phyloP scores from a whole-genome alignment of 139 green algal species.

The Desmodesmus armatus region DNA sequence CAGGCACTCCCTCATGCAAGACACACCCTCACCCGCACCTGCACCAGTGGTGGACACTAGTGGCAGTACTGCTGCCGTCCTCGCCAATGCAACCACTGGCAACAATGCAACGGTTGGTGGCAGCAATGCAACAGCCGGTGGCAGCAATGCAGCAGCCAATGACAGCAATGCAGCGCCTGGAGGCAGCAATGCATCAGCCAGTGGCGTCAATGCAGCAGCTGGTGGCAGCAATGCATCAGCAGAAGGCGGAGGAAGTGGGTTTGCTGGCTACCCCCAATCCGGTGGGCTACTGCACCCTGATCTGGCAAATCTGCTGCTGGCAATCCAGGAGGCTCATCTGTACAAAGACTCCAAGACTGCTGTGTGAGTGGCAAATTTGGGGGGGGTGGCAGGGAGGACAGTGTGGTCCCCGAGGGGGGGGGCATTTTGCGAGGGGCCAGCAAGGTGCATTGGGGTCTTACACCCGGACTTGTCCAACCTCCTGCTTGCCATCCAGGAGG shows the following conservation, averaged over 20 bases:
- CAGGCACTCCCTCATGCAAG: too few relatives aligned
- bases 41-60: not conserved
- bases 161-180: not conserved
- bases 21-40: not conserved
- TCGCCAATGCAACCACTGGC: not conserved
- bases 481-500: not conserved
- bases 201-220: not conserved
- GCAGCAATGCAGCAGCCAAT: not conserved
- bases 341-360: slow-evolving; percentile 43
- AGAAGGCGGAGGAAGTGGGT: not conserved
- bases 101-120: too few relatives aligned
- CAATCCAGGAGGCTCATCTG: slow-evolving; percentile 13
- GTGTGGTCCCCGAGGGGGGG: too few relatives aligned
- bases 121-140: not conserved
- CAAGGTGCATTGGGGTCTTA: not conserved
- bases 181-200: not conserved
- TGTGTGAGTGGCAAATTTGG: slow-evolving; percentile 26
- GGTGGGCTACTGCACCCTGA: slow-evolving; percentile 3
- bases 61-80: not conserved
- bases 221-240: not conserved
- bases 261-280: not conserved
- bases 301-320: slow-evolving; percentile 27
- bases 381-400: not conserved
- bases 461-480: not conserved
- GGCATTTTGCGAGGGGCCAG: not conserved